Evolutionary conservation across 768 basidiomycete genomes (phyloP).

Genomic region (Symmetrospora coprosmae): DNA sequence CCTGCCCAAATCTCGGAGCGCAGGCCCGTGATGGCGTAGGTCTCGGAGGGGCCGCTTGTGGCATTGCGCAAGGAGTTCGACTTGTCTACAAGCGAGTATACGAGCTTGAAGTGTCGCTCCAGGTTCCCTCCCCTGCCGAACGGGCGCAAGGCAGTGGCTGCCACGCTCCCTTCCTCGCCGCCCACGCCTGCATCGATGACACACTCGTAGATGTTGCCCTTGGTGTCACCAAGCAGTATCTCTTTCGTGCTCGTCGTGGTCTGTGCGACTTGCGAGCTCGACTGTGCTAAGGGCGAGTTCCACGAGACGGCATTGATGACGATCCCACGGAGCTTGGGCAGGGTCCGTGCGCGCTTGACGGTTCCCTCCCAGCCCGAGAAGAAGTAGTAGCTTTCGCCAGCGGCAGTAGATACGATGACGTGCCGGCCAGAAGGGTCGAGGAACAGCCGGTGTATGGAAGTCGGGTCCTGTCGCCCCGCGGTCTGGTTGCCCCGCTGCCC

Average conservation of each 20-base stretch:
- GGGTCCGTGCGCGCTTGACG: slow-evolving; percentile 65
- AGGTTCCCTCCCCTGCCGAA: slow-evolving; percentile 9
- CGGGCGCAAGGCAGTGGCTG: slow-evolving; percentile 67
- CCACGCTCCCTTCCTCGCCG: background rate
- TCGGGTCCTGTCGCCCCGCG: background rate
- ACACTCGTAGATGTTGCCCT: slow-evolving; percentile 66
- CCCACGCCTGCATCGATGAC: slow-evolving; percentile 70
- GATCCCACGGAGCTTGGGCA: slow-evolving; percentile 63
- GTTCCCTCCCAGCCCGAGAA: slow-evolving; percentile 40
- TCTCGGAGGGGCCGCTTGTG: background rate
- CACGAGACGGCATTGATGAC: slow-evolving; percentile 82
- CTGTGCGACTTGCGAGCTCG: slow-evolving; percentile 41
- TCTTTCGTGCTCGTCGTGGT: slow-evolving; percentile 64
- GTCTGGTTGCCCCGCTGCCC: slow-evolving; percentile 38
- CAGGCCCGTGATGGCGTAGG: slow-evolving; percentile 51
- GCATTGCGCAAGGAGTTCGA: too few relatives aligned
- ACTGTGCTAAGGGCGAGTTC: slow-evolving; percentile 52
- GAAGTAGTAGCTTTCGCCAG: slow-evolving; percentile 89
- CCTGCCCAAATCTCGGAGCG: slow-evolving; percentile 58
- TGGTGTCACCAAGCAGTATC: slow-evolving; percentile 70
- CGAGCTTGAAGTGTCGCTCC: slow-evolving; percentile 38
- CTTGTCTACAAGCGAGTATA: slow-evolving; percentile 30
- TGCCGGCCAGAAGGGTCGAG: slow-evolving; percentile 87
- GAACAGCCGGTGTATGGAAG: slow-evolving; percentile 59
- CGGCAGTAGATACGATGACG: slow-evolving; percentile 65